phyloP scores from a whole-genome alignment of 75 land plant genomes.

The Azolla pinnata region DNA sequence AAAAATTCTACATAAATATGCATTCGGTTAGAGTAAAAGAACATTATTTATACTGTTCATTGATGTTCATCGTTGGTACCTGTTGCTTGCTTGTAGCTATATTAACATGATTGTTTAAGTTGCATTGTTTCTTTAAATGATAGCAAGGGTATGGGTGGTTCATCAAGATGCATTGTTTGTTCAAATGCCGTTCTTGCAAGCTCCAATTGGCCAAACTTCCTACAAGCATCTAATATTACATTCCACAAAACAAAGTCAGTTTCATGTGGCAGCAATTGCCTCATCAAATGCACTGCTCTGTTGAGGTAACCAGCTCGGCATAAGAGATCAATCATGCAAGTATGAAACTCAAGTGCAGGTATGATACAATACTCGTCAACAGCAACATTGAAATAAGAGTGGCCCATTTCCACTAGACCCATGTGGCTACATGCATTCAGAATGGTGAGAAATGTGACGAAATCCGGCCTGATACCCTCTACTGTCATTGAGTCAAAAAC shows the following conservation, averaged over 20 bases:
- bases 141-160: too few species aligned
- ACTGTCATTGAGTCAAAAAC: constrained; percentile 21
- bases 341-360: constrained; percentile 14
- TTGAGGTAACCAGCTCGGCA: constrained; percentile 11
- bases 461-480: constrained; percentile 16
- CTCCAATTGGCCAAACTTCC: constrained; percentile 3
- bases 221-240: constrained; percentile 13
- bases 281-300: constrained; percentile 9
- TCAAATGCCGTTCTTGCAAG: constrained; percentile 11
- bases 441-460: constrained; percentile 15
- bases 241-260: constrained; percentile 14
- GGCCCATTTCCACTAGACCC: constrained; percentile 5
- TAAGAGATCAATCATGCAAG: constrained; percentile 21
- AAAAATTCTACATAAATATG: too few species aligned
- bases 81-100: too few species aligned
- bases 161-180: constrained; percentile 8
- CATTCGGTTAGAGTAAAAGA: too few species aligned
- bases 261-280: constrained; percentile 3
- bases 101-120: too few species aligned
- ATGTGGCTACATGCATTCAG: constrained; percentile 25
- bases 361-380: constrained; percentile 3
- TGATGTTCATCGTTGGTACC: too few species aligned
- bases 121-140: too few species aligned
- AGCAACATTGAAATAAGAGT: constrained; percentile 5
- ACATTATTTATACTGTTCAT: too few species aligned